Evolutionary conservation across 352 stramenopile genomes (phyloP).

Genomic region (Globisporangium middletonii): DNA sequence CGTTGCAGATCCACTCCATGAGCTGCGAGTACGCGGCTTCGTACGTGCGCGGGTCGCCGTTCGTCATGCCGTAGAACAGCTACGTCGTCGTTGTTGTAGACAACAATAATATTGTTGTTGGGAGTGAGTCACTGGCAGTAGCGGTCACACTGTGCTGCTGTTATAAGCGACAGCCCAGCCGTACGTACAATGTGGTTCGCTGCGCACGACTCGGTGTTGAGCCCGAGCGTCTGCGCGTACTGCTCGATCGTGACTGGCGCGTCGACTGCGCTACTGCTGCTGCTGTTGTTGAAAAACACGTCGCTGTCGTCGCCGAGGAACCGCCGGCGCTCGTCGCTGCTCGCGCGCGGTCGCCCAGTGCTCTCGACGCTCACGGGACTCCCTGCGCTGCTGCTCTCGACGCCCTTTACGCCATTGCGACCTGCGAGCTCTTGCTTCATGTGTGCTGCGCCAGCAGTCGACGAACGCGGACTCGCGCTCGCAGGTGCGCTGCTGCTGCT

Average conservation of each 20-base stretch:
- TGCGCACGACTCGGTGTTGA: conserved; percentile 63
- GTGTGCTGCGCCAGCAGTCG: conserved; percentile 3
- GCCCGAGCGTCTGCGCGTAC: conserved; percentile 56
- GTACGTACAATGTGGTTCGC: conserved; percentile 67
- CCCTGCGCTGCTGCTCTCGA: conserved; percentile 1
- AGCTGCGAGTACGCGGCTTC: conserved; percentile 65
- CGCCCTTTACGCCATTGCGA: neutral
- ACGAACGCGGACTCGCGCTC: conserved; percentile 4
- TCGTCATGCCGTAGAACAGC: conserved; percentile 71
- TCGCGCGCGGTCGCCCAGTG: conserved; percentile 1
- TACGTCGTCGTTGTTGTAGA: conserved; percentile 5
- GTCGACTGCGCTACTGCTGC: conserved; percentile 4
- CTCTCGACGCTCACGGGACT: conserved; percentile 12
- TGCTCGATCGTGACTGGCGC: conserved; percentile 31
- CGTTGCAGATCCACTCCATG: conserved; percentile 82
- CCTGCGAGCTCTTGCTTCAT: conserved; percentile 7
- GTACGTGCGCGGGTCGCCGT: conserved; percentile 50
- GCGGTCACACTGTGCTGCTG: neutral
- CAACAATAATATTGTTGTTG: neutral
- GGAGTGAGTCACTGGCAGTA: neutral
- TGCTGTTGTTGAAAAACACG: conserved; percentile 1
- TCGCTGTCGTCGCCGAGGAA: conserved; percentile 21
- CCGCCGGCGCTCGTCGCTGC: conserved; percentile 11
- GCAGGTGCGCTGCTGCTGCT: neutral
- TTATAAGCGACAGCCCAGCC: no score